These are phyloP conservation scores for Saccharum officinarum DNA, from an alignment of 176 grass and related monocot genomes.

Conservation along the genomic window DNA sequence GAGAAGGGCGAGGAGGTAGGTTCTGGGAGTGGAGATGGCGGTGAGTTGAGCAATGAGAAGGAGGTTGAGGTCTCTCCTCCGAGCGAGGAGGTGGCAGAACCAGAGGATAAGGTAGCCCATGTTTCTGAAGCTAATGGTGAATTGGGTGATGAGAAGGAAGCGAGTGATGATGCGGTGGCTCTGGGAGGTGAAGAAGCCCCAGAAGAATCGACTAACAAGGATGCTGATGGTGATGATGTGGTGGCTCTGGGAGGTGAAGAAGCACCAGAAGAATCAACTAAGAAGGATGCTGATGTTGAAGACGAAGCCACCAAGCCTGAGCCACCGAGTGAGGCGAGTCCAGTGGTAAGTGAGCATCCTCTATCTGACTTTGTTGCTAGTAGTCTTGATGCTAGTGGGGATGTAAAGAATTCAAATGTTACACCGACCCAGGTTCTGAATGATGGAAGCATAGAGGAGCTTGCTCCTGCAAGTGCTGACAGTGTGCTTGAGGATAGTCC, in stretches of 20 bases:
- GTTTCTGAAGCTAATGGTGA: slow-evolving; percentile 23
- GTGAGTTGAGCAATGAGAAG: neutral
- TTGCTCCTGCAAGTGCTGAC: neutral
- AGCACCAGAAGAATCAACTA: slow-evolving; percentile 8
- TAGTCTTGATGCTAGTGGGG: slow-evolving; percentile 10
- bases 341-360: slow-evolving; percentile 39
- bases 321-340: neutral
- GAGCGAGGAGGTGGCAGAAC: neutral
- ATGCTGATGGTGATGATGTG: slow-evolving; percentile 23
- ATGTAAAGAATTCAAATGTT: slow-evolving; percentile 22
- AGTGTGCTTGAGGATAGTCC: slow-evolving; percentile 3
- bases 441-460: neutral
- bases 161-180: neutral
- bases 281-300: slow-evolving; percentile 33
- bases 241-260: neutral
- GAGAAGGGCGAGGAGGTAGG: neutral
- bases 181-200: neutral
- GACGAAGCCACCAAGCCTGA: neutral
- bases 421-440: slow-evolving; percentile 17
- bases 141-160: slow-evolving; percentile 22
- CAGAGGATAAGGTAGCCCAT: slow-evolving; percentile 1
- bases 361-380: slow-evolving; percentile 16
- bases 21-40: slow-evolving; percentile 13
- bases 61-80: neutral
- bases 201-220: slow-evolving; percentile 25